A percentile compares a stretch with the other conserved stretches of the same genome.
Conservation (phyloP, 2,329 filamentous ascomycete species). For the Aureobasidium sp. region DNA sequence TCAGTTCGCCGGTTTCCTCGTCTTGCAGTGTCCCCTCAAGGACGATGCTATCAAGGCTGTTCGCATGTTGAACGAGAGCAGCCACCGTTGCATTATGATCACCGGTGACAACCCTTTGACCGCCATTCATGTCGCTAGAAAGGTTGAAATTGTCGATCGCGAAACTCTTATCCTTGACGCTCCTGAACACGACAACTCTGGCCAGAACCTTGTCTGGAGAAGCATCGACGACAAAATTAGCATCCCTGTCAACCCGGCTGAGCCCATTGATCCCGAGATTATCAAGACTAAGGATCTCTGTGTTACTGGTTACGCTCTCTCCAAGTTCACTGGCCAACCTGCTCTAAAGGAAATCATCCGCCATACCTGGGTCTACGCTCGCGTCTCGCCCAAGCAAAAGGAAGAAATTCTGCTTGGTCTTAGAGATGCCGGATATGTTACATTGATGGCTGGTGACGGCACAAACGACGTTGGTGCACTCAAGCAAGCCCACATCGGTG, state of each 20-base stretch:
- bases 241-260: constrained; percentile 75
- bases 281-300: constrained; percentile 83
- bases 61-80: constrained; percentile 97
- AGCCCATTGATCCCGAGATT: constrained; percentile 73
- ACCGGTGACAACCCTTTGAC: constrained; percentile 97
- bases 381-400: constrained; percentile 97
- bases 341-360: constrained; percentile 72
- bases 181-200: constrained; percentile 77
- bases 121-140: constrained; percentile 85
- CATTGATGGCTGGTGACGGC: constrained; percentile 95
- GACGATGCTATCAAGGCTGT: constrained; percentile 92
- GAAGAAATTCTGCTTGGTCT: constrained; percentile 95
- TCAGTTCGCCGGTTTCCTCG: constrained; percentile 88
- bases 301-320: constrained; percentile 86
- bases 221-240: constrained; percentile 85
- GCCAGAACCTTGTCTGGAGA: constrained; percentile 81
- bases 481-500: constrained; percentile 96
- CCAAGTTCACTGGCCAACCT: constrained; percentile 75
- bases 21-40: constrained; percentile 91
- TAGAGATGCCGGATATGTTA: constrained; percentile 95
- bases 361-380: constrained; percentile 94
- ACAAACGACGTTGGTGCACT: constrained; percentile 97
- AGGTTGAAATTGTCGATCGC: constrained; percentile 96
- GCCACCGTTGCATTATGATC: constrained; percentile 98
- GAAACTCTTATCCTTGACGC: constrained; percentile 92